Conservation (phyloP, 345 rosid genomes). For the Angophora floribunda region DNA sequence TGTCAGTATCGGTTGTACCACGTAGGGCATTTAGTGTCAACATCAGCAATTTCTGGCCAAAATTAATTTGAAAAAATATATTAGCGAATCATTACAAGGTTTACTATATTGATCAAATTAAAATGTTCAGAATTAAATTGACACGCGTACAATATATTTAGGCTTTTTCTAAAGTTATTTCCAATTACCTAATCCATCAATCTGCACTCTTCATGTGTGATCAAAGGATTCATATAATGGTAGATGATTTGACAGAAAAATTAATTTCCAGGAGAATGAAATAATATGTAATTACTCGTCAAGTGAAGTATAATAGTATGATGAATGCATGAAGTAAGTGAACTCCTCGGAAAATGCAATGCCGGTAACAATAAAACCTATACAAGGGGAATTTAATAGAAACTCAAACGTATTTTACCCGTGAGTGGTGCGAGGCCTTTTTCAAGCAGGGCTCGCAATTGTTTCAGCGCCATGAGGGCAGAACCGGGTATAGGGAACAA, state of each 20-base stretch:
- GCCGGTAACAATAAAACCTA: neutral
- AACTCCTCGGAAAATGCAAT: neutral
- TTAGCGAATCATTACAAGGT: too few species aligned
- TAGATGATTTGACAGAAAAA: neutral
- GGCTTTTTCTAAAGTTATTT: too few species aligned
- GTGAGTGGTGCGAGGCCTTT: neutral
- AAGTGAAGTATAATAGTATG: neutral
- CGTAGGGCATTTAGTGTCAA: accelerated
- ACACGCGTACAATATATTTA: too few species aligned
- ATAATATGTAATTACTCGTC: neutral
- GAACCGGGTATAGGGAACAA: neutral
- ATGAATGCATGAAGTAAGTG: neutral
- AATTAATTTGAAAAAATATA: too few species aligned
- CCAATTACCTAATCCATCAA: neutral
- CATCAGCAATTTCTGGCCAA: neutral
- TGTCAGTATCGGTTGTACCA: accelerated
- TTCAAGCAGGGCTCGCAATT: neutral
- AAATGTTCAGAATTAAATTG: neutral
- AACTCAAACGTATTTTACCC: neutral
- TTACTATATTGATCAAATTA: neutral
- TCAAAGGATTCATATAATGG: neutral
- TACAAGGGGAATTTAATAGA: neutral
- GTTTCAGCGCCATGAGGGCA: neutral
- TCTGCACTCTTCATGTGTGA: neutral
- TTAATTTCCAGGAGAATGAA: neutral